Percentiles rank a stretch among this genome's conserved stretches.
Evolutionary conservation across 208 protist genomes (phyloP).

Genomic region (Leishmania gerbilli): DNA sequence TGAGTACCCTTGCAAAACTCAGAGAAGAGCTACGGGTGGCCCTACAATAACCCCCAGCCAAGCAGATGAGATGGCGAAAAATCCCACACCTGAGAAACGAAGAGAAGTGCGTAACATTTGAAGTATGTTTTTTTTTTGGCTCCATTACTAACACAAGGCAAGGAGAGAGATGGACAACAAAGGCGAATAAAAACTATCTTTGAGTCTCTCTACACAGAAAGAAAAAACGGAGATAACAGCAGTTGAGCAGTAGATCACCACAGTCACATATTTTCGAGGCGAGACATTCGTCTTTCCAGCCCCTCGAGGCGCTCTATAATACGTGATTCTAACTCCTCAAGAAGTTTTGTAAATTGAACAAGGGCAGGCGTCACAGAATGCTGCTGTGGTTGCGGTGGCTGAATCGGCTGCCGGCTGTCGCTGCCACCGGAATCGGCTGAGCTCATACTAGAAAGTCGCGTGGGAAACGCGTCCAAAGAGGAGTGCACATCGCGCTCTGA

Average conservation of each 20-base stretch:
- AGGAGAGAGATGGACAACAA: background rate
- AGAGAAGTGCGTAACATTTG: too few relatives aligned
- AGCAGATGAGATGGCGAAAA: background rate
- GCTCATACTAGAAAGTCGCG: slow-evolving; percentile 47
- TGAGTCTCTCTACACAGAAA: background rate
- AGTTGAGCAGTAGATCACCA: background rate
- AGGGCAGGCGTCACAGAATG: slow-evolving; percentile 1
- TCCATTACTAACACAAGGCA: background rate
- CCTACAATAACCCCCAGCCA: background rate
- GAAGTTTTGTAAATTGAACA: slow-evolving; percentile 29
- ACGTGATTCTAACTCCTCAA: slow-evolving; percentile 38
- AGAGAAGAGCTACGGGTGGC: too few relatives aligned
- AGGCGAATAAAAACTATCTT: background rate
- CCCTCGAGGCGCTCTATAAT: slow-evolving; percentile 32
- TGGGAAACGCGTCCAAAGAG: slow-evolving; percentile 46
- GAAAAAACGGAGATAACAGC: background rate
- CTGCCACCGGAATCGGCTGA: slow-evolving; percentile 23
- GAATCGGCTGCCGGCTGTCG: slow-evolving; percentile 27
- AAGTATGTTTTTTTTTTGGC: background rate
- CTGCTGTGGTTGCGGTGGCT: slow-evolving; percentile 35
- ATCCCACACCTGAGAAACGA: background rate
- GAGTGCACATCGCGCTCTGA: slow-evolving; percentile 45
- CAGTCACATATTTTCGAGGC: slow-evolving; percentile 15
- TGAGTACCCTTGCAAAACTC: background rate
- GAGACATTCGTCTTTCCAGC: slow-evolving; percentile 27